Conservation (phyloP, 208 protist genomes). For the Crithidia mellificae region DNA sequence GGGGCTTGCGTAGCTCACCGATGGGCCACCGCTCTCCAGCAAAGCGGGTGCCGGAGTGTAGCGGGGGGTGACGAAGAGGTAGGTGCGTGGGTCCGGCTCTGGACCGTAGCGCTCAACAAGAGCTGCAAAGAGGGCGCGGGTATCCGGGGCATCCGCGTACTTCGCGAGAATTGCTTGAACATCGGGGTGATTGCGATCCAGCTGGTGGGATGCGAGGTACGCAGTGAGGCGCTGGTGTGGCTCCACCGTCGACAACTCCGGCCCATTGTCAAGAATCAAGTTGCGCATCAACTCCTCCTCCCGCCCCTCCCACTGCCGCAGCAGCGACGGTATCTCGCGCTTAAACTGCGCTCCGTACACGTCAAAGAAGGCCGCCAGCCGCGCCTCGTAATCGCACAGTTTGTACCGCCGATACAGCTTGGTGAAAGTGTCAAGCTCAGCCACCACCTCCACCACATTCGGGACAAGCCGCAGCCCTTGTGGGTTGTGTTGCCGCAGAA, state of each 20-base stretch:
- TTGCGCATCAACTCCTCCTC: constrained; percentile 82
- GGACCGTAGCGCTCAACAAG: constrained; percentile 52
- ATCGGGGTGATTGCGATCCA: constrained; percentile 31
- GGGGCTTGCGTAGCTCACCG: not conserved
- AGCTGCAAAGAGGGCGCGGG: constrained; percentile 39
- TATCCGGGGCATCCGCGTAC: constrained; percentile 15
- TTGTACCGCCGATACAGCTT: constrained; percentile 77
- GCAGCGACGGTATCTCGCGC: constrained; percentile 42
- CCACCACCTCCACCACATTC: constrained; percentile 58
- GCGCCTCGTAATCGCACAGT: constrained; percentile 61
- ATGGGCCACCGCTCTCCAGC: not conserved
- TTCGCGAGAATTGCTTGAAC: constrained; percentile 32
- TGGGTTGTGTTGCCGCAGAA: constrained; percentile 68
- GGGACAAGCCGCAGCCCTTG: constrained; percentile 56
- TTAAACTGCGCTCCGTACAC: constrained; percentile 65
- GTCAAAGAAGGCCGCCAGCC: constrained; percentile 58
- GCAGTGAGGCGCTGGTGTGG: constrained; percentile 49
- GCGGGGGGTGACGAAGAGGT: constrained; percentile 59
- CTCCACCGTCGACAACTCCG: constrained; percentile 62
- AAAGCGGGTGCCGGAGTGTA: constrained; percentile 34
- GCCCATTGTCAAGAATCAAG: constrained; percentile 75
- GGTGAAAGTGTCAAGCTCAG: constrained; percentile 77
- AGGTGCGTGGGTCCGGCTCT: constrained; percentile 75
- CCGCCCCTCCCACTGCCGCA: constrained; percentile 66
- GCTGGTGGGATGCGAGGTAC: constrained; percentile 54